Conservation (phyloP, 805 yeast genomes). For the Yarrowia sp. region DNA sequence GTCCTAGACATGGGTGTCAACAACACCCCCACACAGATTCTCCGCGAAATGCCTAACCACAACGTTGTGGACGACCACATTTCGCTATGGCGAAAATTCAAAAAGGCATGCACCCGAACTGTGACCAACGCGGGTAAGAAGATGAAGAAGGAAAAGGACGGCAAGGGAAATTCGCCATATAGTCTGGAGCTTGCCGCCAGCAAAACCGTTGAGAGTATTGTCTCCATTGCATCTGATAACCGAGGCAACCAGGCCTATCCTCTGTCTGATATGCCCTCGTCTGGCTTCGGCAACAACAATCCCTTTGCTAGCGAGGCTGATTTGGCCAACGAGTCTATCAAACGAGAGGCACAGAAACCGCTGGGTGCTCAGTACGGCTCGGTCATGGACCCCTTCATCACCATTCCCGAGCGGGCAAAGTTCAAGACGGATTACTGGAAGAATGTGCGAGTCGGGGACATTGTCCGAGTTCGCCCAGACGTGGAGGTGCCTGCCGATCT, state of each 20-base stretch:
- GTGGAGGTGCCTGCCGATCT: conserved; percentile 81
- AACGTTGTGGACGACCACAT: conserved; percentile 58
- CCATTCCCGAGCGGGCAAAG: conserved; percentile 39
- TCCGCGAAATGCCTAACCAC: conserved; percentile 54
- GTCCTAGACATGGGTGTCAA: conserved; percentile 65
- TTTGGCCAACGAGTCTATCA: conserved; percentile 14
- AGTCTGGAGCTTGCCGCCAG: conserved; percentile 28
- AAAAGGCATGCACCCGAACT: conserved; percentile 50
- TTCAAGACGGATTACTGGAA: conserved; percentile 66
- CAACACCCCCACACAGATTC: conserved; percentile 61
- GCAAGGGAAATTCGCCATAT: conserved; percentile 8
- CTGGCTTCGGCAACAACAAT: conserved; percentile 13
- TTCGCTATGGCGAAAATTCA: conserved; percentile 65
- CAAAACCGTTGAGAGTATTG: conserved; percentile 31
- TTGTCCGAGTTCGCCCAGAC: conserved; percentile 62
- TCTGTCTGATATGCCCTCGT: conserved; percentile 8
- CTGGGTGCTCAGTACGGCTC: conserved; percentile 23
- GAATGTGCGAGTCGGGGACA: conserved; percentile 71
- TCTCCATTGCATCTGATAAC: conserved; percentile 23
- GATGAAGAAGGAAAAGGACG: conserved; percentile 24
- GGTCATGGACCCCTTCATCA: conserved; percentile 33
- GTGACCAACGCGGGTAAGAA: conserved; percentile 26
- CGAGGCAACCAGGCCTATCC: conserved; percentile 1
- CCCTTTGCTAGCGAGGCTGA: conserved; percentile 15
- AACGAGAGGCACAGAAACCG: conserved; percentile 16